Evolutionary conservation across 371 early-diverging fungal species (phyloP), one percentile per base, ranked within the genome.

Genomic region (Coemansia sp.): DNA sequence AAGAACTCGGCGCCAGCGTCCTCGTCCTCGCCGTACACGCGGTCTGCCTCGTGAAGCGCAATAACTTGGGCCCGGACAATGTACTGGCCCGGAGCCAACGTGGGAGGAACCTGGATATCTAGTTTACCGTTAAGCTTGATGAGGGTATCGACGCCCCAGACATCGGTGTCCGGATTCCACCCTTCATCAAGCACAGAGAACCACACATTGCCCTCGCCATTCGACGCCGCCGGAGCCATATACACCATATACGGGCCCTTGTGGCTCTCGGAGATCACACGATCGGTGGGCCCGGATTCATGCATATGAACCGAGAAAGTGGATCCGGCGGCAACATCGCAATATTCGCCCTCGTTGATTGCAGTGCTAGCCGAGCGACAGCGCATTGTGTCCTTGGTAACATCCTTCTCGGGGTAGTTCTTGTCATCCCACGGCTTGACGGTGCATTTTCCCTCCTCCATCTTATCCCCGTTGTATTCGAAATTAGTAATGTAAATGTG

Each of bases 111-210:
- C 7, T 26, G 35, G 1, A 74, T n/a, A 12, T 52, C 42, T 14
- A 72, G 20, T 14, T 47, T 50, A 7, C 72, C 72, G 1, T 49
- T 20, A 36, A 56, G 40, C 7, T 39, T 36, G 35, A 45, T 63
- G 9, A 72, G 4, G 6, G 14, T 47, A 5, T 72, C 65, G 26
- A 57, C 47, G 30, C 60, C 62, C 75, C 72, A 72, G 3, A 35
- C 35, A 2, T 65, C 50, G 0, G 47, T 57, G 1, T 30, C 33
- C 2, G 48, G 5, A 30, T 66, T 47, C 8, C 65, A 72, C 10
- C 75, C 72, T 8, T 74, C 39, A 31, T 72, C 74, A 10, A 42
- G 72, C 14, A 74, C 65, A 50, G 72, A 65, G 51, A 66, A 72
- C 75, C 72, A 74, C n/a, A 56, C 58, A 2, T 59, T 9, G 14